A percentile compares a stretch with the other conserved stretches of the same genome.
Conservation (phyloP, 148 eudicot genomes). For the Dianthus caryophyllus region DNA sequence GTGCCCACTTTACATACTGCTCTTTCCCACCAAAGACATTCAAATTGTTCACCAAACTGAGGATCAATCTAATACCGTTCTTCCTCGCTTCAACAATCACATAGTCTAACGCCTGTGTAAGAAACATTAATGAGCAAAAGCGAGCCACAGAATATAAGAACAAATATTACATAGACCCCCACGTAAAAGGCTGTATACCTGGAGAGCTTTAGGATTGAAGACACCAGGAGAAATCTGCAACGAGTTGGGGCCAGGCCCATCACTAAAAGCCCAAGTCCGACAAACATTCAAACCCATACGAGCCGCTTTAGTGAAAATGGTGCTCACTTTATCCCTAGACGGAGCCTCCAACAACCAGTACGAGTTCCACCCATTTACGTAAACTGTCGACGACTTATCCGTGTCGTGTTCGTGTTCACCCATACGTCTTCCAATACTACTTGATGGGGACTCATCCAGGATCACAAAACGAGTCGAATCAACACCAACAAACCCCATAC, state of each 20-base stretch:
- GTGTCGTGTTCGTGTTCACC: too few species aligned
- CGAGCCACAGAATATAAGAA: neutral
- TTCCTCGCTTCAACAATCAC: slow-evolving; percentile 57
- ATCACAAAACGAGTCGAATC: slow-evolving; percentile 29
- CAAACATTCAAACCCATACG: slow-evolving; percentile 53
- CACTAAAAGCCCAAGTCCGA: slow-evolving; percentile 58
- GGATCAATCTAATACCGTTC: slow-evolving; percentile 40
- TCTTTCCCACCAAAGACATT: slow-evolving; percentile 58
- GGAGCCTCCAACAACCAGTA: slow-evolving; percentile 50
- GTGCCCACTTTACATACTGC: slow-evolving; percentile 55
- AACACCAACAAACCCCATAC: slow-evolving; percentile 30
- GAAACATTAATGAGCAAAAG: neutral
- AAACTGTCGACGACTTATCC: slow-evolving; percentile 15
- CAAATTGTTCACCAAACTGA: slow-evolving; percentile 54
- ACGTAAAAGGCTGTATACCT: slow-evolving; percentile 20
- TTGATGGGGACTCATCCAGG: neutral
- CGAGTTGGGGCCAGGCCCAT: slow-evolving; percentile 45
- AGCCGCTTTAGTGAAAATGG: slow-evolving; percentile 41
- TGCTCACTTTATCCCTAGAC: slow-evolving; percentile 29
- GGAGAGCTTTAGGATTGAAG: slow-evolving; percentile 37
- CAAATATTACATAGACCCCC: too few species aligned
- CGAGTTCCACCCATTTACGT: slow-evolving; percentile 55
- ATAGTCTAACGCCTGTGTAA: slow-evolving; percentile 47
- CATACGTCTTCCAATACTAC: too few species aligned
- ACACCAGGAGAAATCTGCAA: slow-evolving; percentile 49